Conservation (phyloP, 2,329 filamentous ascomycete species). For the Pseudogymnoascus sp. region DNA sequence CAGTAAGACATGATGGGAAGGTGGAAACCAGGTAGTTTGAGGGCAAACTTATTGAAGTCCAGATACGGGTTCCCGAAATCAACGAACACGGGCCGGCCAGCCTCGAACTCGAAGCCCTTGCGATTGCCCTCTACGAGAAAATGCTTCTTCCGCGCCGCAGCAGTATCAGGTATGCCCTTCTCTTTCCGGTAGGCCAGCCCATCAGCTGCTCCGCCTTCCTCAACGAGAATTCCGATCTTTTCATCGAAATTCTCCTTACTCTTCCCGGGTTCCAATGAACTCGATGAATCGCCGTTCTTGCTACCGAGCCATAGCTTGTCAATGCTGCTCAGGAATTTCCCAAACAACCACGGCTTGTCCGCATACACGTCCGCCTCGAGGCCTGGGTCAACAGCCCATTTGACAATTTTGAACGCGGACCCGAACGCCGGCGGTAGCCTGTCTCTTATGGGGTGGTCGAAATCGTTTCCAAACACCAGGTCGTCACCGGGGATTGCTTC, state of each 20-base stretch:
- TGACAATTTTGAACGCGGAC: constrained; percentile 75
- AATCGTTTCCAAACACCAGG: constrained; percentile 91
- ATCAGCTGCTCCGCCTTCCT: constrained; percentile 56
- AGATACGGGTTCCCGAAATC: constrained; percentile 89
- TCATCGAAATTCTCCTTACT: constrained; percentile 31
- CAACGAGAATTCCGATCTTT: constrained; percentile 46
- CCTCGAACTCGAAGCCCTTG: constrained; percentile 46
- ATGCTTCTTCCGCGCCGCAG: constrained; percentile 51
- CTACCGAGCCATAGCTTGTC: constrained; percentile 64
- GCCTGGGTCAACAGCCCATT: constrained; percentile 85
- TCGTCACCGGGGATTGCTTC: constrained; percentile 34
- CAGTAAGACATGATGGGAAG: constrained; percentile 68
- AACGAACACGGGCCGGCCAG: constrained; percentile 42
- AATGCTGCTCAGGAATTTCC: constrained; percentile 69
- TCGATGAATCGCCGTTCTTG: constrained; percentile 13
- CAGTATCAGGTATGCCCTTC: constrained; percentile 42
- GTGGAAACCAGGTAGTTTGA: constrained; percentile 64
- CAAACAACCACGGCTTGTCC: constrained; percentile 79
- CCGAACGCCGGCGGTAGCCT: constrained; percentile 78
- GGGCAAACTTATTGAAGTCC: constrained; percentile 71
- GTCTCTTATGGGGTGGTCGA: constrained; percentile 82
- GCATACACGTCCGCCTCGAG: constrained; percentile 85
- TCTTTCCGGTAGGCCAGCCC: constrained; percentile 38
- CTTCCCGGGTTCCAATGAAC: constrained; percentile 21
- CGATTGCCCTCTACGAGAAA: constrained; percentile 42